Evolutionary conservation across 2,329 filamentous ascomycete genomes (phyloP), one percentile per base, ranked within the genome.

Genomic region (Gyromitra esculenta): DNA sequence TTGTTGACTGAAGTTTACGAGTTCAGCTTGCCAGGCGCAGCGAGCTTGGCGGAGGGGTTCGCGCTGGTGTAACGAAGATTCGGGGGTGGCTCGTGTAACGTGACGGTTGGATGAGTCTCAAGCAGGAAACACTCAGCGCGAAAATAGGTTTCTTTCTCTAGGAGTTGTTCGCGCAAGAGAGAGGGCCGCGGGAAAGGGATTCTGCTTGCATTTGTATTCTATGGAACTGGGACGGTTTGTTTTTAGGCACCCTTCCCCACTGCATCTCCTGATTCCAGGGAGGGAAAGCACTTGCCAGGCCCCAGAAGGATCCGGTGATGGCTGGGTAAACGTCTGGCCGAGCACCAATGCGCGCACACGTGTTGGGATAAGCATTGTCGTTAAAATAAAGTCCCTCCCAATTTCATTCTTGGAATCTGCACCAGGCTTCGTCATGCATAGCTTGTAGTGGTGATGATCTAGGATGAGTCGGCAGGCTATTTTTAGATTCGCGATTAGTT

Each of bases 291-390:
- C 9, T 21, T 9, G 5, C 18, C 4, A 18, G 18, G 50, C 50
- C 43, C 43, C 15, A 15, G 4, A 2, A 45, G n/a, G 15, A 52
- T 52, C 50, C 18, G 18, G 50, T 52, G 50, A 52, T 52, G 43
- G 18, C 18, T 52, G 50, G 15, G 2, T 18, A 39, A 35, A 37
- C 56, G 8, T 37, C 56, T 6, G 6, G 15, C 31, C 31, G 31
- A 25, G 56, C 56, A 11, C 56, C 56, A 59, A 39, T 59, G 31
- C 56, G 21, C n/a, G 56, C 18, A n/a, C 56, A 37, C 13, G 54
- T 13, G 25, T 37, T 43, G 15, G 57, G 31, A 60, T 35, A 15
- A 18, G 25, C 31, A 57, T 9, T 18, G 37, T 60, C 37, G 57
- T 60, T 43, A 41, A 60, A 56, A 56, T 56, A 56, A 56, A 56